These are phyloP conservation scores for Solanum verrucosum DNA, from an alignment of 257 asterid species.

Conservation along the genomic window DNA sequence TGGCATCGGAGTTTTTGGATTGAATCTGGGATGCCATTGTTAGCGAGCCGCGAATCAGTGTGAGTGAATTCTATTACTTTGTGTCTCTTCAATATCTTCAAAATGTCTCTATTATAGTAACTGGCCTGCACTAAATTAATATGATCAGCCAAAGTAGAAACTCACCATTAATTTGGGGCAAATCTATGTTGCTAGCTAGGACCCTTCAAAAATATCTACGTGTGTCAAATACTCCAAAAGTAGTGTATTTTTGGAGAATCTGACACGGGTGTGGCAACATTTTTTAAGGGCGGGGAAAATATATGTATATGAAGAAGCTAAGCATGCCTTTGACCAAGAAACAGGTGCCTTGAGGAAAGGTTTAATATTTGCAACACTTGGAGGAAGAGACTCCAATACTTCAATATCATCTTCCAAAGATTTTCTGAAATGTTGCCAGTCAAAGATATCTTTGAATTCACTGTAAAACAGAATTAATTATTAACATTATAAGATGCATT, in stretches of 20 bases:
- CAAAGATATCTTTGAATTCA: slow-evolving; percentile 37
- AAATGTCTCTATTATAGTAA: slow-evolving; percentile 21
- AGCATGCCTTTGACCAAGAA: slow-evolving; percentile 43
- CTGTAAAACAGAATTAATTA: slow-evolving; percentile 9
- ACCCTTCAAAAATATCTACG: no score
- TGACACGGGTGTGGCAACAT: not conserved
- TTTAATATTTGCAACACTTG: slow-evolving; percentile 4
- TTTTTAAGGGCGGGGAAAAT: not conserved
- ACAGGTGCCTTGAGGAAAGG: slow-evolving; percentile 15
- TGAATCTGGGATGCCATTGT: slow-evolving; percentile 23
- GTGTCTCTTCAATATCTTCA: slow-evolving; percentile 5
- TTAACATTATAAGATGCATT: not conserved
- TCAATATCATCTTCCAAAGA: slow-evolving; percentile 24
- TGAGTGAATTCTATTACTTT: slow-evolving; percentile 25
- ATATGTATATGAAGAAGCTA: not conserved
- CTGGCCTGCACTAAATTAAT: slow-evolving; percentile 20
- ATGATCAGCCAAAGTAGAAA: not conserved
- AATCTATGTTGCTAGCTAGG: not conserved
- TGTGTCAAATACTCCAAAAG: not conserved
- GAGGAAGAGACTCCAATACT: slow-evolving; percentile 26
- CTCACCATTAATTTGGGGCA: not conserved
- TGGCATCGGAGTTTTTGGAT: slow-evolving; percentile 31
- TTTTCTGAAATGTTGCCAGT: slow-evolving; percentile 27
- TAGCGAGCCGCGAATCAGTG: slow-evolving; percentile 29
- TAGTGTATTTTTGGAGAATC: not conserved